A percentile compares a stretch with the other conserved stretches of the same genome.
phyloP scores from a whole-genome alignment of 2,329 filamentous ascomycete genomes.

The Tolypocladium cylindrosporum region DNA sequence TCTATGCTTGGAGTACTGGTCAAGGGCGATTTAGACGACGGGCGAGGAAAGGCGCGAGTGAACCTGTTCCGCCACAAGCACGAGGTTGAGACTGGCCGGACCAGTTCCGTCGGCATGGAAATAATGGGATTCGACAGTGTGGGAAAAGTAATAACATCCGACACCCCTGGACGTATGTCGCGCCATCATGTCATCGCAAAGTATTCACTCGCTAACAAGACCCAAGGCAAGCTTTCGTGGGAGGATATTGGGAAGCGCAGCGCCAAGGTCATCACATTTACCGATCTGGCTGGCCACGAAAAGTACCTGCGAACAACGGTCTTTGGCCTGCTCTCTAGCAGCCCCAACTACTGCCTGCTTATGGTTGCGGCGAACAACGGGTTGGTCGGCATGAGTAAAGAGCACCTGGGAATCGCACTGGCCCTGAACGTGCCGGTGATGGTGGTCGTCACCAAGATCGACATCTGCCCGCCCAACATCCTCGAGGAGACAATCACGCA shows the following conservation, averaged over 20 bases:
- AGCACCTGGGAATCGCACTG: constrained; percentile 89
- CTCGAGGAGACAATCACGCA: constrained; percentile 87
- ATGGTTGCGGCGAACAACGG: constrained; percentile 99
- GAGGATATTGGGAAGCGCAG: constrained; percentile 94
- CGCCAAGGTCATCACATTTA: constrained; percentile 94
- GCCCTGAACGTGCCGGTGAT: constrained; percentile 95
- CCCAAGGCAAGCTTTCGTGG: constrained; percentile 64
- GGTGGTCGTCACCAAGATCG: constrained; percentile 96
- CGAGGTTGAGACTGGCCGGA: constrained; percentile 90
- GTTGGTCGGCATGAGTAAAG: constrained; percentile 94
- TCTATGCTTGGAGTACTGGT: constrained; percentile 93
- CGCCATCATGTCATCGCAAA: not conserved
- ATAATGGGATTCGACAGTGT: constrained; percentile 93
- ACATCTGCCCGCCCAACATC: constrained; percentile 94
- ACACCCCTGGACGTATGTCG: constrained; percentile 66
- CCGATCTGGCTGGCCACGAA: constrained; percentile 91
- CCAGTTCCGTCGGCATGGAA: constrained; percentile 96
- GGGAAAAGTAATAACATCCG: constrained; percentile 73
- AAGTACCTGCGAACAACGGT: constrained; percentile 92
- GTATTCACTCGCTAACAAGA: not conserved
- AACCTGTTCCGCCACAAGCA: constrained; percentile 98
- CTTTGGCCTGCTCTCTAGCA: constrained; percentile 87
- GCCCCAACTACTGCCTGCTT: constrained; percentile 91
- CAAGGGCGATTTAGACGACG: constrained; percentile 91
- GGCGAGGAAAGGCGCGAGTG: constrained; percentile 83